Percentiles rank a stretch among this genome's conserved stretches.
phyloP scores from a whole-genome alignment of 2,329 filamentous ascomycete species.

The Exophiala lecanii-corni region DNA sequence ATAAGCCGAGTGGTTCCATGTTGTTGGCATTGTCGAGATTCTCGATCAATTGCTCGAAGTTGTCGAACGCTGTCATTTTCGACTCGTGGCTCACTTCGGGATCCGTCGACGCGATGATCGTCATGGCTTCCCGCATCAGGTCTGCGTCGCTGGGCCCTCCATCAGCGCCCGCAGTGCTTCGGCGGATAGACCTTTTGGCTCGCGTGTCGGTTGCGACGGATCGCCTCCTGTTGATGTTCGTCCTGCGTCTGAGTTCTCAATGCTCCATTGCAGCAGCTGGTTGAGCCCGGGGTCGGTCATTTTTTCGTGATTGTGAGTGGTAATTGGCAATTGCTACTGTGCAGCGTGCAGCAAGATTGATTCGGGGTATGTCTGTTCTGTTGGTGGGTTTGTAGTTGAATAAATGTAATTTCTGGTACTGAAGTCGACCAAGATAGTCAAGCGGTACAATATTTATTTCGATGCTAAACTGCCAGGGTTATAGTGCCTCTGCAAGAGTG shows the following conservation, averaged over 20 bases:
- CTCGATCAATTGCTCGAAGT: constrained; percentile 90
- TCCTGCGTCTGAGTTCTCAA: constrained; percentile 53
- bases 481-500: no score
- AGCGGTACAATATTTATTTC: no score
- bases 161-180: constrained; percentile 69
- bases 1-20: constrained; percentile 71
- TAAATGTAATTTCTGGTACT: constrained; percentile 1
- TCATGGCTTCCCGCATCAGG: constrained; percentile 82
- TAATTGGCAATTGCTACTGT: no score
- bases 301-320: constrained; percentile 28
- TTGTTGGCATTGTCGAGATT: constrained; percentile 96
- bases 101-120: constrained; percentile 60
- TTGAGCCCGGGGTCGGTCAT: constrained; percentile 63
- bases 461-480: no score
- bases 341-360: no score
- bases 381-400: constrained; percentile 10
- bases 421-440: not conserved
- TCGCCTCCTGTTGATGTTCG: constrained; percentile 12
- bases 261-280: constrained; percentile 74
- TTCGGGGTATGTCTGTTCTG: no score
- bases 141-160: constrained; percentile 87
- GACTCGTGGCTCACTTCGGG: constrained; percentile 65
- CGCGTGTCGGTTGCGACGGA: constrained; percentile 24
- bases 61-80: constrained; percentile 83
- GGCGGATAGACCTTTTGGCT: constrained; percentile 54